phyloP scores from a whole-genome alignment of 1,139 yeast genomes.

The Pichia sp. region DNA sequence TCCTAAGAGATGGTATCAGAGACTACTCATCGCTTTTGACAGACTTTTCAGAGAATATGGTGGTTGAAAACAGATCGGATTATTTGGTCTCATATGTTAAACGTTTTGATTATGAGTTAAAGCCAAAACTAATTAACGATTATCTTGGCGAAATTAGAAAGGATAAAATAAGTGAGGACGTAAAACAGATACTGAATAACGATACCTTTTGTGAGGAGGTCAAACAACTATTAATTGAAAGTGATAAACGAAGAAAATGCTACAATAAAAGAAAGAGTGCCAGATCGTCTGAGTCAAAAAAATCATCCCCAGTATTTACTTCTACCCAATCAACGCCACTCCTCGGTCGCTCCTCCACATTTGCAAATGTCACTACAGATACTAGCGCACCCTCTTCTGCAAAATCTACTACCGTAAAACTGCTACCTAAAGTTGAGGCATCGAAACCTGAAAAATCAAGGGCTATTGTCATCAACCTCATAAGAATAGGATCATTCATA shows the following conservation, averaged over 20 bases:
- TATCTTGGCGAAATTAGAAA: conserved; percentile 23
- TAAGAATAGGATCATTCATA: conserved; percentile 22
- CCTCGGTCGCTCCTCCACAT: not conserved
- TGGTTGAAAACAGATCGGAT: conserved; percentile 26
- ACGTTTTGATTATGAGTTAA: conserved; percentile 19
- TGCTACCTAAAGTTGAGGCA: conserved; percentile 3
- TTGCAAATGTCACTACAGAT: not conserved
- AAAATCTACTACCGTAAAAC: not conserved
- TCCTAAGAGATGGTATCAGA: conserved; percentile 24
- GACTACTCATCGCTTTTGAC: conserved; percentile 23
- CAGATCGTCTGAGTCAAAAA: conserved; percentile 11
- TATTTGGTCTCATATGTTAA: conserved; percentile 23
- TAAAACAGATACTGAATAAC: conserved; percentile 18
- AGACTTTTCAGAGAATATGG: conserved; percentile 17
- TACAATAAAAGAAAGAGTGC: conserved; percentile 25
- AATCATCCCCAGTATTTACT: conserved; percentile 2
- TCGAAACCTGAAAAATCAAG: conserved; percentile 7
- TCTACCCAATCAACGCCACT: not conserved
- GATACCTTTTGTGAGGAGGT: conserved; percentile 19
- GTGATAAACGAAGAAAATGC: conserved; percentile 26
- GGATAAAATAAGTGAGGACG: conserved; percentile 19
- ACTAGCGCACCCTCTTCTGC: not conserved
- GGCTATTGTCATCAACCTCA: conserved; percentile 13
- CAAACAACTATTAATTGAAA: conserved; percentile 22
- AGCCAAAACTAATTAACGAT: conserved; percentile 27